Base-by-base conservation (phyloP, 148 eudicot genomes). In the Rhododendron griersonianum region DNA sequence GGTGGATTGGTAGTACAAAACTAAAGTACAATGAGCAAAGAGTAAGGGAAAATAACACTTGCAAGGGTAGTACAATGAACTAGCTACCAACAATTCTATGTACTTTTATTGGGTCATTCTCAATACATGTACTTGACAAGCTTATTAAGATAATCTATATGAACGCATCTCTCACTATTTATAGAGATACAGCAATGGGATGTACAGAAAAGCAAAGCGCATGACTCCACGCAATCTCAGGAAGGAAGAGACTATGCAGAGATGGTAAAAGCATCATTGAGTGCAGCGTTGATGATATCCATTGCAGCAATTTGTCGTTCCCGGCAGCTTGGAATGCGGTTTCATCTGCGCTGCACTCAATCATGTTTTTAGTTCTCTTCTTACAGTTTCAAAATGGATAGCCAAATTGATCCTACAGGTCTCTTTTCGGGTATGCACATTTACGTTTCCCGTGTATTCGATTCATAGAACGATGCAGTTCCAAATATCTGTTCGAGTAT, bases 241-340 rank as follows among this genome's bases (percentile, higher is more conserved):
- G 28, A 11, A 61, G 63, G 76, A 79, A 44, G 79, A 35, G 28
- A 35, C 61, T 33, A 55, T 39, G 37, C 71, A 80, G 55, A 87
- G 90, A 84, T 78, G 83, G 78, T 61, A 88, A 93, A 88, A 87
- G 84, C 89, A 81, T 93, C 91, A 93, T 93, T 93, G 93, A 92
- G 94, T 93, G 95, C 94, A 91, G 94, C 94, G 92, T 92, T 93
- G 95, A 93, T 90, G 93, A 91, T 81, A 74, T 74, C 53, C 23
- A 16, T 86, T 80, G 8, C 14, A 6, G n/a, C 57, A 39, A 23
- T 33, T 5, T 84, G 7, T 73, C 1, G 0, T 0, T 47, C 4
- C 5, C 7, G n/a, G 51, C 19, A 3, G 15, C 21, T 7, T 33
- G 28, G n/a, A 63, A 84, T 37, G 74, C 30, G 11, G 18, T 87